Evolutionary conservation across 345 rosid genomes (phyloP).

Genomic region (Linum tenue): DNA sequence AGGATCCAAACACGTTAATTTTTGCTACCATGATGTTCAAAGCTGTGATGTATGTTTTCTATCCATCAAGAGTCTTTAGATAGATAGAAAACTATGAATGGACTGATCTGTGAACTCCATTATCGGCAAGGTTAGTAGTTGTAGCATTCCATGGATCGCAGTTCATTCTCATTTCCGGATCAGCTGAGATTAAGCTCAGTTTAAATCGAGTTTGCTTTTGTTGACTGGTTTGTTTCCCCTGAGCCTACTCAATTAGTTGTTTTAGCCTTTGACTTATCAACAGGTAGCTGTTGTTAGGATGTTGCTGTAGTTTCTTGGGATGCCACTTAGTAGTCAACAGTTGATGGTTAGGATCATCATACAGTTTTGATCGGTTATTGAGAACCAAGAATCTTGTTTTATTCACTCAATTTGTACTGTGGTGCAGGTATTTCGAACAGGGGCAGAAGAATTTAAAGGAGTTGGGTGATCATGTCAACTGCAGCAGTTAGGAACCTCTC

Average conservation of each 20-base stretch:
- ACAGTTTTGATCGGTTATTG: background rate
- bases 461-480: background rate
- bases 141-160: background rate
- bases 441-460: background rate
- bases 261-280: too few relatives aligned
- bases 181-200: background rate
- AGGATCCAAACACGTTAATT: too few relatives aligned
- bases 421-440: background rate
- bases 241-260: too few relatives aligned
- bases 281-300: too few relatives aligned
- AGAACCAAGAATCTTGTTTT: too few relatives aligned
- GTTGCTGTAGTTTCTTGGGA: too few relatives aligned
- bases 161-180: background rate
- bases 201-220: too few relatives aligned
- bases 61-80: too few relatives aligned
- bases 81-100: too few relatives aligned
- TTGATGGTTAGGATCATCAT: background rate
- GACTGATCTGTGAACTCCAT: slow-evolving; percentile 28
- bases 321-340: background rate
- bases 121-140: slow-evolving; percentile 47
- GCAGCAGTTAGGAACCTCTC: background rate
- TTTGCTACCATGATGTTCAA: too few relatives aligned
- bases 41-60: too few relatives aligned
- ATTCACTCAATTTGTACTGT: background rate
- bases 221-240: too few relatives aligned